A percentile compares a stretch with the other conserved stretches of the same genome.
phyloP scores from a whole-genome alignment of 768 basidiomycete genomes.

The Cubamyces lactineus region DNA sequence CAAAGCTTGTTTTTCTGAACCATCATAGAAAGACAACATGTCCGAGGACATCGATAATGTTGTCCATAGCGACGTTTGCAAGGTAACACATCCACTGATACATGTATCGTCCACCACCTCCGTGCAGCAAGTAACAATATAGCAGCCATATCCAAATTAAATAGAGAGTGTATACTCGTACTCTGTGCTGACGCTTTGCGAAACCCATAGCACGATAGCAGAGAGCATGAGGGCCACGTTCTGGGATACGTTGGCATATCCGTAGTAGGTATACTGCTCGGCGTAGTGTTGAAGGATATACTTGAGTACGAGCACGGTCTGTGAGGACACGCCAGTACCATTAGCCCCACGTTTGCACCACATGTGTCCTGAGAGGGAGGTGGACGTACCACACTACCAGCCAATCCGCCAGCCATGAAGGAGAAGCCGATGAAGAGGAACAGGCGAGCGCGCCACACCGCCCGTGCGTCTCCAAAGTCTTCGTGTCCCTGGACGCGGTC shows the following conservation, averaged over 20 bases:
- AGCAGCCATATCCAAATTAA: constrained; percentile 16
- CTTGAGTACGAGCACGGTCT: constrained; percentile 91
- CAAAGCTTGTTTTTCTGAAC: no score
- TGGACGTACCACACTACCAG: constrained; percentile 87
- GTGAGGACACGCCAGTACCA: constrained; percentile 7
- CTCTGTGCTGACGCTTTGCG: constrained; percentile 82
- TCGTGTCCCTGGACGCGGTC: constrained; percentile 81
- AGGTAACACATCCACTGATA: not conserved
- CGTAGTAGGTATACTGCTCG: constrained; percentile 85
- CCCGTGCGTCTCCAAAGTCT: constrained; percentile 76
- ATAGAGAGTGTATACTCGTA: constrained; percentile 86
- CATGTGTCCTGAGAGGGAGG: no score
- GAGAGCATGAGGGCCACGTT: constrained; percentile 86
- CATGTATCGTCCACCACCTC: constrained; percentile 6
- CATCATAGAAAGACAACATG: no score
- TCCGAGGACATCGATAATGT: no score
- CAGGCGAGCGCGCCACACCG: constrained; percentile 90
- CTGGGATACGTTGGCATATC: constrained; percentile 94
- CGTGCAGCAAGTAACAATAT: not conserved
- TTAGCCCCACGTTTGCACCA: not conserved
- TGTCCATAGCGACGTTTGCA: no score
- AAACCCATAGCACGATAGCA: constrained; percentile 88
- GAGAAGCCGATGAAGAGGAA: constrained; percentile 96
- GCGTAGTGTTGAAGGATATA: constrained; percentile 77
- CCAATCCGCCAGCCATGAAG: constrained; percentile 95